These are phyloP conservation scores for Claviceps sp. DNA, from an alignment of 2,329 filamentous ascomycete genomes.

Conservation along the genomic window DNA sequence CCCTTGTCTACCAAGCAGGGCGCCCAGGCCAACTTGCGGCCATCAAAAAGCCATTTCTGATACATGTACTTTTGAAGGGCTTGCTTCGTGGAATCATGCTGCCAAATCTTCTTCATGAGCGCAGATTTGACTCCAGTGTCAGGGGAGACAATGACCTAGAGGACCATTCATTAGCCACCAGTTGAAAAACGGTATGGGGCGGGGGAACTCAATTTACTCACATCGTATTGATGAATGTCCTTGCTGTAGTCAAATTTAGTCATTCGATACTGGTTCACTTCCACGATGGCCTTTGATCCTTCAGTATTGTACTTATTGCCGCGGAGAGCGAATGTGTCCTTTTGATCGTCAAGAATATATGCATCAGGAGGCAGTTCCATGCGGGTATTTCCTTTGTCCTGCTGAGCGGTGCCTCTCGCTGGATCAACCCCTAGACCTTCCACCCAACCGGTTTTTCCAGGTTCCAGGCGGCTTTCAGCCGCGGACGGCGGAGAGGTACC, in stretches of 20 bases:
- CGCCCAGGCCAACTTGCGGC: slow-evolving; percentile 72
- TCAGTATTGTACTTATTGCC: slow-evolving; percentile 36
- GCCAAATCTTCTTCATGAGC: slow-evolving; percentile 66
- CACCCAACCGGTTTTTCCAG: slow-evolving; percentile 12
- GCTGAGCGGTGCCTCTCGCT: slow-evolving; percentile 17
- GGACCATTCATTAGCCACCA: background rate
- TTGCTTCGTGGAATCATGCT: slow-evolving; percentile 44
- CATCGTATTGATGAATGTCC: slow-evolving; percentile 73
- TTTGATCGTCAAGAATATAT: slow-evolving; percentile 25
- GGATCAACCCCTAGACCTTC: slow-evolving; percentile 30
- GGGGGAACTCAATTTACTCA: slow-evolving; percentile 30
- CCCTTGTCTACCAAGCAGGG: slow-evolving; percentile 27
- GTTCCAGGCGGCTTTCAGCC: background rate
- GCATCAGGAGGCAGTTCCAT: slow-evolving; percentile 47
- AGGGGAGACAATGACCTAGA: slow-evolving; percentile 51
- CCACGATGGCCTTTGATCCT: slow-evolving; percentile 40
- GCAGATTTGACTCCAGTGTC: slow-evolving; percentile 47
- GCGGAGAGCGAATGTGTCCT: slow-evolving; percentile 22
- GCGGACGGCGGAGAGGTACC: slow-evolving; percentile 14
- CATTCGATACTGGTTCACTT: slow-evolving; percentile 67
- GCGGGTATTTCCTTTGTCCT: slow-evolving; percentile 28
- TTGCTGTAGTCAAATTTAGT: slow-evolving; percentile 38
- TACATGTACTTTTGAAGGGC: slow-evolving; percentile 34
- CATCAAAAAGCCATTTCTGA: slow-evolving; percentile 60
- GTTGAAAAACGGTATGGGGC: background rate